A percentile compares a stretch with the other conserved stretches of the same genome.
Conservation (phyloP, 805 yeast species). For the Tetrapisispora phaffii region DNA sequence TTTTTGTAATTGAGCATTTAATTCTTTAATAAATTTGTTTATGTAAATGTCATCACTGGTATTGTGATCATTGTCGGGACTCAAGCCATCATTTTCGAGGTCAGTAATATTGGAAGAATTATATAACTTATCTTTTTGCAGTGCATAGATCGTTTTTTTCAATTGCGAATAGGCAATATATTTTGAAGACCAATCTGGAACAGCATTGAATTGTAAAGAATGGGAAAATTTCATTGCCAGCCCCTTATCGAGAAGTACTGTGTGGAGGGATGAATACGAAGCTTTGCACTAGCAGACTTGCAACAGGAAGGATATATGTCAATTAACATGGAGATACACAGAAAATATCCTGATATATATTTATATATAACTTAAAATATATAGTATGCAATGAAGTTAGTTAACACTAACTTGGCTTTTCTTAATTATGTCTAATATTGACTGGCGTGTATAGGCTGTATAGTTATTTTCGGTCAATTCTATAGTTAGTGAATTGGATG, state of each 20-base stretch:
- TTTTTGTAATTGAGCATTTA: constrained; percentile 68
- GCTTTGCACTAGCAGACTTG: no score
- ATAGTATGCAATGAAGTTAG: no score
- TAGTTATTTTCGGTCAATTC: no score
- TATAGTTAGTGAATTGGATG: no score
- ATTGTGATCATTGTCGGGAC: constrained; percentile 5
- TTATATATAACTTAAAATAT: no score
- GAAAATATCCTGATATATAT: no score
- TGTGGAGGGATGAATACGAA: no score
- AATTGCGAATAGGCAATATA: constrained; percentile 84
- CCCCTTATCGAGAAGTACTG: not conserved
- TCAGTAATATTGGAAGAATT: constrained; percentile 1
- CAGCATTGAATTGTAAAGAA: constrained; percentile 91
- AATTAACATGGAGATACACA: no score
- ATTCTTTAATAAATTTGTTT: constrained; percentile 53
- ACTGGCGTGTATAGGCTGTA: no score
- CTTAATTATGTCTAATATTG: no score
- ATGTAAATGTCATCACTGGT: constrained; percentile 32
- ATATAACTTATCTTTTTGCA: constrained; percentile 55
- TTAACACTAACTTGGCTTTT: no score
- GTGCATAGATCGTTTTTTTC: constrained; percentile 71
- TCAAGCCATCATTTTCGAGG: not conserved
- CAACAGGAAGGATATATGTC: no score
- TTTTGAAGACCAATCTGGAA: constrained; percentile 94
- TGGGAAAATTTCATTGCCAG: constrained; percentile 81